Conservation (phyloP, 2,329 filamentous ascomycete genomes). For the Tolypocladium cylindrosporum region DNA sequence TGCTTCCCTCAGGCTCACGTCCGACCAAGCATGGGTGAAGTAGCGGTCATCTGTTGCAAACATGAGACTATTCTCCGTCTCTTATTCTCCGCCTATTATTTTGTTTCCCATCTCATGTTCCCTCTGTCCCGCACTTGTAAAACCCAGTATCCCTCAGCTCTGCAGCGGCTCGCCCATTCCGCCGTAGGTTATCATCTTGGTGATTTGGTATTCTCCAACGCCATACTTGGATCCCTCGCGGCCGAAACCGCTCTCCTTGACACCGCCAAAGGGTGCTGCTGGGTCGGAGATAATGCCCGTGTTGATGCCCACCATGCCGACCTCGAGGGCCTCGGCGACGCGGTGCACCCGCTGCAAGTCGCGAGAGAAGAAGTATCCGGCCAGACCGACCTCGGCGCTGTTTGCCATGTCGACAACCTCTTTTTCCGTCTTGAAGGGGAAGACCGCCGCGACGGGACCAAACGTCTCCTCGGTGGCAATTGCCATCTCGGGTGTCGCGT, state of each 20-base stretch:
- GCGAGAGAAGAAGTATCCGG: conserved; percentile 82
- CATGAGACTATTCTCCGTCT: neutral
- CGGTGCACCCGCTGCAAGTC: conserved; percentile 50
- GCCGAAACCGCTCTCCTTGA: conserved; percentile 76
- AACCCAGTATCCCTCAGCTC: conserved; percentile 12
- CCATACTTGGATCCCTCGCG: conserved; percentile 70
- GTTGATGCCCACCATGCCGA: conserved; percentile 82
- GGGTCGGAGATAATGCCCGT: conserved; percentile 56
- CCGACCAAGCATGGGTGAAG: neutral
- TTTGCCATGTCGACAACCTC: conserved; percentile 85
- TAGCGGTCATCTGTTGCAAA: neutral
- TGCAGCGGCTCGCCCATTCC: conserved; percentile 48
- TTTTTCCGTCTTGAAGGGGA: conserved; percentile 78
- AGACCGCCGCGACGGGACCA: conserved; percentile 83
- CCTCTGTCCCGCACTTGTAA: neutral
- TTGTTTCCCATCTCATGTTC: neutral
- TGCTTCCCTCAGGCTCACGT: neutral
- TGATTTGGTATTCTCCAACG: conserved; percentile 64
- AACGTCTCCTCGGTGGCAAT: conserved; percentile 88
- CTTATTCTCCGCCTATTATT: neutral
- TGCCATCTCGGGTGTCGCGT: conserved; percentile 78
- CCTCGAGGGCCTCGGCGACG: conserved; percentile 62
- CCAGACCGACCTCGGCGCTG: conserved; percentile 71
- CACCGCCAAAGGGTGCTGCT: conserved; percentile 61
- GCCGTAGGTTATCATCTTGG: conserved; percentile 53